Evolutionary conservation across 192 early-diverging fungal species (phyloP), one percentile per base, ranked within the genome.

Genomic region (Gaertneriomyces semiglobifer): DNA sequence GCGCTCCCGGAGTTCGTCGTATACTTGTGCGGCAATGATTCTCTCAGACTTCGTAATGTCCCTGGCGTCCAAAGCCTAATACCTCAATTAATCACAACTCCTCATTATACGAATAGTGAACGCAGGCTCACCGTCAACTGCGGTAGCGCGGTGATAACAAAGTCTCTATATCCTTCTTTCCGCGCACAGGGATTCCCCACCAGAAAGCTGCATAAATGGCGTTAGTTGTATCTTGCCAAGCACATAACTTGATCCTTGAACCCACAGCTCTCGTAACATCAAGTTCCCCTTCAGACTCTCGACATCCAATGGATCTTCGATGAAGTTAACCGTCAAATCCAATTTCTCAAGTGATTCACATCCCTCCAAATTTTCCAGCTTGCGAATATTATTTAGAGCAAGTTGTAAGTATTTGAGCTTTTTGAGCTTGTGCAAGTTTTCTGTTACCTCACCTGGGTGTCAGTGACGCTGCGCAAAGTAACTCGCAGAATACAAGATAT

Each of bases 301-400:
- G 39, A 86, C 66, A 60, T 68, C 72, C 14, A 79, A 38, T 20
- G 80, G 74, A 62, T 86, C 74, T 20, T 76, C 74, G 4, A 86
- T 71, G 63, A 86, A 86, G 60, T 86, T 86, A 47, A 86, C 82
- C 11, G 84, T 86, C 66, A 86, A 65, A 53, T 85, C 84, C 11
- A 85, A 66, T 55, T 85, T 86, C 19, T 63, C 59, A 16, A 86
- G 66, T 4, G 76, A 69, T 63, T 86, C 84, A 70, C 84, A 86
- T 41, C 77, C 64, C 60, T 82, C 77, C 14, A 86, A 65, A 70
- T 84, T 84, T 52, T 86, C 84, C 38, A 86, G 74, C n/a, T 60
- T 52, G 10, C 38, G 61, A 55, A 85, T 80, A 66, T 86, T 86
- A 72, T 86, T 86, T 52, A 86, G 68, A 6, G 84, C 80, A 4